These are phyloP conservation scores for Alopecurus myosuroides DNA, from an alignment of 176 grass and related monocot species.

Conservation along the genomic window DNA sequence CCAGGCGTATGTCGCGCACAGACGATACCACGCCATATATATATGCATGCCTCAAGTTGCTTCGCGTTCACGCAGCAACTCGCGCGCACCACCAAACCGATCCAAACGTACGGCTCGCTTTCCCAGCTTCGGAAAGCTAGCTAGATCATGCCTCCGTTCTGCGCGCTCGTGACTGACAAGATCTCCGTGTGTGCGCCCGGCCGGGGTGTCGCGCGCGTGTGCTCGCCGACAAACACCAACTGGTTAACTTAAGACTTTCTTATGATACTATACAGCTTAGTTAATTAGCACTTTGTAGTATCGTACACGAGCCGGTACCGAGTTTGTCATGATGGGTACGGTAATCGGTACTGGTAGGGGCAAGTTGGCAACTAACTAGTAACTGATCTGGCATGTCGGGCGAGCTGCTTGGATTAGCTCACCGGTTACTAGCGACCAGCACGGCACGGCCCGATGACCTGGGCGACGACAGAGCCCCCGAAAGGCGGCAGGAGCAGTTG, in stretches of 20 bases:
- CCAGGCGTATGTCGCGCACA: background rate
- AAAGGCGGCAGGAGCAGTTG: conserved; percentile 16
- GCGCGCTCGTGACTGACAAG: background rate
- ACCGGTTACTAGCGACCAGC: background rate
- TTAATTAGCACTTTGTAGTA: background rate
- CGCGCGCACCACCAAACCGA: background rate
- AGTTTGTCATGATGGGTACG: background rate
- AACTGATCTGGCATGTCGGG: background rate
- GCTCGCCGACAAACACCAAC: background rate
- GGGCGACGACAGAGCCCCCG: background rate
- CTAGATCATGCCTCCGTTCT: background rate
- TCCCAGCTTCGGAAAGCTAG: background rate
- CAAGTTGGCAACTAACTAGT: background rate
- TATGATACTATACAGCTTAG: background rate
- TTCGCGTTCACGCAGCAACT: background rate
- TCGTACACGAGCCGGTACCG: background rate
- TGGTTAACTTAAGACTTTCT: background rate
- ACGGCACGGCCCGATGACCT: background rate
- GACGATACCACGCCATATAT: background rate
- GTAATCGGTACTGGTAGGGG: background rate
- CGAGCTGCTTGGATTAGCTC: conserved; percentile 5
- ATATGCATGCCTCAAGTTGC: background rate
- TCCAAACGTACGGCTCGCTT: background rate
- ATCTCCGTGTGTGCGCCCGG: background rate
- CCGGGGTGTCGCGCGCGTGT: conserved; percentile 5